A percentile compares a stretch with the other conserved stretches of the same genome.
phyloP scores from a whole-genome alignment of 2,329 filamentous ascomycete genomes.

The Myriangium duriaei region DNA sequence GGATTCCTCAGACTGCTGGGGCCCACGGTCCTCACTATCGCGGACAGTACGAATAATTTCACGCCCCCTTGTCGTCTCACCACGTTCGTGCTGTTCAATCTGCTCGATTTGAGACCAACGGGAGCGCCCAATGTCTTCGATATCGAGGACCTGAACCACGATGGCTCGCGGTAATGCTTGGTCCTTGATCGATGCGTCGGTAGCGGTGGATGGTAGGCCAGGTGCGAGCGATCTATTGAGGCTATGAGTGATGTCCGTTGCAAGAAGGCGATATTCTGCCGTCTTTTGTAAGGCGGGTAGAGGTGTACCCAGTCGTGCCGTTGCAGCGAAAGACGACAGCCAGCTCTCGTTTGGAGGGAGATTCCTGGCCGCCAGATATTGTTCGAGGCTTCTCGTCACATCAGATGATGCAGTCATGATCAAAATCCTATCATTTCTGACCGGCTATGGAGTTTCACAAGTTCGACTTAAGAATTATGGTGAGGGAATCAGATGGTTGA shows the following conservation, averaged over 20 bases:
- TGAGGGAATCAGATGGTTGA: no score
- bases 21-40: slow-evolving; percentile 31
- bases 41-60: slow-evolving; percentile 67
- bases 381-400: not conserved
- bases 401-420: not conserved
- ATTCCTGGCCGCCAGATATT: slow-evolving; percentile 37
- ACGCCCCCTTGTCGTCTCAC: slow-evolving; percentile 61
- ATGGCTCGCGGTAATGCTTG: slow-evolving; percentile 47
- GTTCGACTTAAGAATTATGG: no score
- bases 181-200: slow-evolving; percentile 43
- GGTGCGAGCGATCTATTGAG: slow-evolving; percentile 31
- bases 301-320: slow-evolving; percentile 44
- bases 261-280: slow-evolving; percentile 66
- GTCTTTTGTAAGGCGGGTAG: slow-evolving; percentile 64
- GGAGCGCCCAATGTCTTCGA: slow-evolving; percentile 69
- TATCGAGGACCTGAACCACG: slow-evolving; percentile 69
- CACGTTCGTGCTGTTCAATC: slow-evolving; percentile 59
- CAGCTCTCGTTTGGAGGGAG: slow-evolving; percentile 47
- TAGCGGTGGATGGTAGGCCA: slow-evolving; percentile 46
- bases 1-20: slow-evolving; percentile 12
- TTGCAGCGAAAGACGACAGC: slow-evolving; percentile 50
- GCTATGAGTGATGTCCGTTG: slow-evolving; percentile 59
- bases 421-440: no score
- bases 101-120: slow-evolving; percentile 81
- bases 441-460: no score